Evolutionary conservation across 257 asterid genomes (phyloP).

Genomic region (Petunia secreta): DNA sequence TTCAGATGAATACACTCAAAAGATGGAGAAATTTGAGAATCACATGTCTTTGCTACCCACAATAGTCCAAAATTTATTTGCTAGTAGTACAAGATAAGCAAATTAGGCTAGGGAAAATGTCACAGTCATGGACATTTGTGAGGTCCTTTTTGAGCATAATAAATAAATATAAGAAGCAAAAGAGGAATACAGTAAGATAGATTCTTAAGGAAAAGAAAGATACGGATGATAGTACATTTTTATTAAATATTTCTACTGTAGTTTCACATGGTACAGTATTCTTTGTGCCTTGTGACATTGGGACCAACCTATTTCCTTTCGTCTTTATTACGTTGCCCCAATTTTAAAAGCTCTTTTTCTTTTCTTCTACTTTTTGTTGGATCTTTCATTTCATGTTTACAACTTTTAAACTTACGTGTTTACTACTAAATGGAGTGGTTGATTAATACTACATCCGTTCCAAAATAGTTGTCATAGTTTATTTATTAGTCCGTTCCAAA

Average conservation of each 20-base stretch:
- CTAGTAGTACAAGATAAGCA: neutral
- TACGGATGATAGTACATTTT: constrained; percentile 23
- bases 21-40: constrained; percentile 19
- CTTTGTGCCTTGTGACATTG: constrained; percentile 30
- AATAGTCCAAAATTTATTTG: constrained; percentile 17
- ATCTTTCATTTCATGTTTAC: neutral
- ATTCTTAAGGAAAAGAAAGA: constrained; percentile 34
- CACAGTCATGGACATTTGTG: neutral
- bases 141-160: neutral
- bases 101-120: neutral
- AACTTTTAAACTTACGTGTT: no score
- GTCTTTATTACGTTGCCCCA: constrained; percentile 27
- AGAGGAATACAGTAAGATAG: constrained; percentile 34
- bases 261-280: constrained; percentile 41
- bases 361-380: constrained; percentile 16
- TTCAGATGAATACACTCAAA: neutral
- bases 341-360: constrained; percentile 39
- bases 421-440: no score
- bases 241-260: constrained; percentile 29
- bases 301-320: constrained; percentile 34
- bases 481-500: no score
- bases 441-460: no score
- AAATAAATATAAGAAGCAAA: constrained; percentile 23
- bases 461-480: no score
- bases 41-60: constrained; percentile 13